These are phyloP conservation scores for Flammula alnicola DNA, from an alignment of 1,284 basidiomycete species.

Conservation along the genomic window DNA sequence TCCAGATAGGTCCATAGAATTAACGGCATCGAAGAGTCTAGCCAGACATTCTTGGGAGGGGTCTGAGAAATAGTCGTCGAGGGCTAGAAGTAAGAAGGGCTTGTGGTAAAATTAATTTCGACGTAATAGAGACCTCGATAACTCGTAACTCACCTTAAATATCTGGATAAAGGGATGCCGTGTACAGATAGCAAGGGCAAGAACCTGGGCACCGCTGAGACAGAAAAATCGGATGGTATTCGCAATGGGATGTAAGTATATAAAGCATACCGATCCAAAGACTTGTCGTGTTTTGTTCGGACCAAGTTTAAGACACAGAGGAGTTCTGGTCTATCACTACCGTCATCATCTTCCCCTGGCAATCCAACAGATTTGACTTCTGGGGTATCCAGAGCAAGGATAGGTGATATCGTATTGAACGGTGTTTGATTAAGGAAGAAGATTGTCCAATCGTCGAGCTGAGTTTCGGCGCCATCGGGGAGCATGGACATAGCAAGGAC, in stretches of 20 bases:
- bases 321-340: constrained; percentile 58
- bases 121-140: no score
- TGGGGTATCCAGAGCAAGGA: constrained; percentile 74
- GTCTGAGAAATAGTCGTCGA: constrained; percentile 93
- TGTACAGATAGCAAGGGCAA: constrained; percentile 96
- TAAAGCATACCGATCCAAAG: constrained; percentile 72
- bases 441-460: constrained; percentile 96
- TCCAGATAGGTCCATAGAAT: constrained; percentile 85
- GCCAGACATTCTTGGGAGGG: constrained; percentile 89
- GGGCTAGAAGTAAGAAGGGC: constrained; percentile 91
- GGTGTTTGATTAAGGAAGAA: constrained; percentile 96
- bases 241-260: constrained; percentile 12
- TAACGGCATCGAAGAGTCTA: constrained; percentile 90
- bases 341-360: constrained; percentile 44
- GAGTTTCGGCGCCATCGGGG: constrained; percentile 94
- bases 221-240: constrained; percentile 15
- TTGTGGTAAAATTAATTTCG: constrained; percentile 34
- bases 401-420: constrained; percentile 83
- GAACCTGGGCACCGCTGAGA: constrained; percentile 88
- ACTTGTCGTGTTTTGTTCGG: constrained; percentile 93
- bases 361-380: constrained; percentile 46
- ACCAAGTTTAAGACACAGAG: constrained; percentile 95
- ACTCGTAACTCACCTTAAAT: constrained; percentile 90
- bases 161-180: constrained; percentile 96
- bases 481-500: constrained; percentile 97